Percentiles rank a stretch among this genome's conserved stretches.
Conservation (phyloP, 1,284 basidiomycete genomes). For the Psilocybe mexicana region DNA sequence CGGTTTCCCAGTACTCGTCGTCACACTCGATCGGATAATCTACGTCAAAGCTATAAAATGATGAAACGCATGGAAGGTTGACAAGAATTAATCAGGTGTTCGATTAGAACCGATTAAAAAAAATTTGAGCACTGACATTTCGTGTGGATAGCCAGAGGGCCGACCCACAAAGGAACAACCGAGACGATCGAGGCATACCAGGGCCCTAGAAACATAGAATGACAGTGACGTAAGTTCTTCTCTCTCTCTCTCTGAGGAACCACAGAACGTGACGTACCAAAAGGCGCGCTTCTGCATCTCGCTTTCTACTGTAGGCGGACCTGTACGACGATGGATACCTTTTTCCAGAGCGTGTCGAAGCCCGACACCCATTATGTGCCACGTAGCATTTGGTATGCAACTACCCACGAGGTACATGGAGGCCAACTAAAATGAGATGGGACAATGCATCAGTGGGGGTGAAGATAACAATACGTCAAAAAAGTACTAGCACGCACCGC, state of each 20-base stretch:
- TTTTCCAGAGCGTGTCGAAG: conserved; percentile 42
- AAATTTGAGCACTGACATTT: conserved; percentile 55
- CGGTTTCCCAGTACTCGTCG: conserved; percentile 65
- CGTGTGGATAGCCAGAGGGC: conserved; percentile 75
- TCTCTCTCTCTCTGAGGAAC: no score
- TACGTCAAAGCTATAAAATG: conserved; percentile 54
- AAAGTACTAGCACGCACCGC: conserved; percentile 32
- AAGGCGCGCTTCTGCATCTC: conserved; percentile 74
- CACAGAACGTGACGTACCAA: conserved; percentile 42
- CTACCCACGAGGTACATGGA: background rate
- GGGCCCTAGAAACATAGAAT: conserved; percentile 40
- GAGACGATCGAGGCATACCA: conserved; percentile 58
- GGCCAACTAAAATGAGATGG: background rate
- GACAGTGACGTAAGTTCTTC: no score
- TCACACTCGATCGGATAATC: conserved; percentile 68
- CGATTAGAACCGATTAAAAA: no score
- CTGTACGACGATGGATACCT: conserved; percentile 51
- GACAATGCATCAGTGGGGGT: no score
- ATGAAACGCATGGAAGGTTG: background rate
- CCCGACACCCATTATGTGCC: conserved; percentile 32
- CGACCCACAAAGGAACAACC: conserved; percentile 70
- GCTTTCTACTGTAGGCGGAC: conserved; percentile 42
- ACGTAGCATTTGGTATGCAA: background rate
- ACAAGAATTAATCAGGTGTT: background rate
- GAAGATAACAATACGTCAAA: background rate